Base-by-base conservation (phyloP, 1,284 basidiomycete species). In the Sanghuangporus weigelae region DNA sequence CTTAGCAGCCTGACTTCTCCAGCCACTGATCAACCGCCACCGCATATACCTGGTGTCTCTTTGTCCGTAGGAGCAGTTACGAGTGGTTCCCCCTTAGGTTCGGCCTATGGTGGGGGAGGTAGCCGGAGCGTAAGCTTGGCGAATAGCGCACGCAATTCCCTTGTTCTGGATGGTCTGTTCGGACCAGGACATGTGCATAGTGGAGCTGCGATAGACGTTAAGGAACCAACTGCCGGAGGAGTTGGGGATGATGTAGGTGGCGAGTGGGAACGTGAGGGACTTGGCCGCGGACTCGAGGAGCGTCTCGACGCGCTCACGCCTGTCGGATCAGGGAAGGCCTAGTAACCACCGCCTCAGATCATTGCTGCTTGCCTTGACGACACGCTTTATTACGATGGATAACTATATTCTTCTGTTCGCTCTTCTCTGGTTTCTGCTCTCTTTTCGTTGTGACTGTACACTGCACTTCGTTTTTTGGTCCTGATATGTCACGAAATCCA, bases 241-340 rank as follows among this genome's bases (percentile, higher is more conserved):
- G 66, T 77, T 36, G 68, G 72, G 11, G 85, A 85, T 69, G 86
- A 85, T 66, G 74, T 80, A 3, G 87, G 88, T 36, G 90, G 89
- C 0, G 92, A 93, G 73, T 94, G 91, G 91, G 86, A 90, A 68
- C 78, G 91, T 6, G 89, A 93, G 69, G 92, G 92, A 0, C 74
- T 94, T 12, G 92, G 92, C 0, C 81, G 79, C 65, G 92, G 92
- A 0, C 73, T 94, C 50, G 92, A 92, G 74, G 92, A 93, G 76
- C 77, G 92, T 53, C 73, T 94, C 62, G 92, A 93, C 67, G 74
- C 77, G 39, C 72, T 84, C 63, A 77, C 79, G 73, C 63, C 67
- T 48, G 65, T 63, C 31, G 64, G 61, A 26, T 57, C 61, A n/a
- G 57, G 61, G 14, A 59, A 60, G 19, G 64, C 64, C 4, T 66